phyloP scores from a whole-genome alignment of 2,329 filamentous ascomycete species.

The Aotearoamyces nothofagi region DNA sequence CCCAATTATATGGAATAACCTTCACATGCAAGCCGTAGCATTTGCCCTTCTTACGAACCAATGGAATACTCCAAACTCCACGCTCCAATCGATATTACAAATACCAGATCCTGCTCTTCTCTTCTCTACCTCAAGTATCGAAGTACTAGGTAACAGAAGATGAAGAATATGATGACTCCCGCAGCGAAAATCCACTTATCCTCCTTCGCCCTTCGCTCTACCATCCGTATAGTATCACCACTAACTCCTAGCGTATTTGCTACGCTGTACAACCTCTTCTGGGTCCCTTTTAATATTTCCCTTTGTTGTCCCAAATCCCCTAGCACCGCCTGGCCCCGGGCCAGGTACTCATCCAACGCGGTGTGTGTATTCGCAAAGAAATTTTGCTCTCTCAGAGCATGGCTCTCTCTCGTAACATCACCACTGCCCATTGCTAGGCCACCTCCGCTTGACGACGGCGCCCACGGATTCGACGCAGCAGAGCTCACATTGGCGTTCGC shows the following conservation, averaged over 20 bases:
- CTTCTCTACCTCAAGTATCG: conserved; percentile 54
- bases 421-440: conserved; percentile 31
- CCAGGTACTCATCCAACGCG: conserved; percentile 87
- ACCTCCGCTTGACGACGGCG: conserved; percentile 9
- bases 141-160: conserved; percentile 83
- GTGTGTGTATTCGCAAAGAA: conserved; percentile 74
- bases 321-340: conserved; percentile 77
- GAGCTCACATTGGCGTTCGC: conserved; percentile 32
- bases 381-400: conserved; percentile 76
- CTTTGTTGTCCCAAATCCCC: conserved; percentile 79
- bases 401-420: conserved; percentile 60
- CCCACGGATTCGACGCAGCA: conserved; percentile 14
- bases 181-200: conserved; percentile 97
- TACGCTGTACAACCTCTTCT: conserved; percentile 78
- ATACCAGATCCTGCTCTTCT: too few species aligned
- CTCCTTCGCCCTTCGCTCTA: conserved; percentile 79
- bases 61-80: conserved; percentile 14
- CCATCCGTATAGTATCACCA: conserved; percentile 93
- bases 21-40: neutral
- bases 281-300: conserved; percentile 90
- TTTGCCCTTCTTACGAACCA: conserved; percentile 1
- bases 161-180: conserved; percentile 73
- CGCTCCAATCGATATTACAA: too few species aligned
- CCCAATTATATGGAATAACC: too few species aligned
- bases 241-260: conserved; percentile 88